Base-by-base conservation (phyloP, 169 alveolate genomes). In the Plasmodium reichenowi region DNA sequence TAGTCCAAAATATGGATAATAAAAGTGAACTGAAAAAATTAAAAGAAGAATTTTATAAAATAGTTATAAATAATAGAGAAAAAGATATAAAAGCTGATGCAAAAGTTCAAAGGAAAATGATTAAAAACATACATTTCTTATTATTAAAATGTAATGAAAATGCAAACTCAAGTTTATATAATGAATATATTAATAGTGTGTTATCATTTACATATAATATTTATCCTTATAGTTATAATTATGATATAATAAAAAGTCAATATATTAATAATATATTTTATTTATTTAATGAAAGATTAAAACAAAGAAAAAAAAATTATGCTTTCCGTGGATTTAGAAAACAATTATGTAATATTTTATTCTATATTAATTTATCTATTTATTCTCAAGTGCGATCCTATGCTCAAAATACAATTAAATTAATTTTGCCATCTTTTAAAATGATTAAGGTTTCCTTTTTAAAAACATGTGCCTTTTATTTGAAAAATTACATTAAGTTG, bases 351-450 rank as follows among this genome's bases (percentile, higher is more conserved):
- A 83, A 83, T 26, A 68, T 83, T 67, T 63, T 83, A 68, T 83
- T 83, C 59, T 83, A 68, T 72, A 56, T 72, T 12, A 83, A 68
- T 63, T 70, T 83, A 48, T 83, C 91, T 62, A 58, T 83, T 68
- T 83, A 83, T 43, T 83, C 83, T 15, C 91, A 83, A 67, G 91
- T 83, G 12, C 59, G 91, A n/a, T 58, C 85, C 9, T 83, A 83
- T 83, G 85, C 91, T 4, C 91, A 83, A 63, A 83, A 47, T 72
- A 83, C 91, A 15, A 62, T 68, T 29, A 83, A 83, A 72, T 56
- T 58, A 48, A 60, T 83, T 68, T 63, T 83, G 29, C 91, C 91
- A 47, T 54, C 91, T 26, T 83, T 83, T 56, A 83, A 83, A 68
- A 83, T 68, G 29, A 68, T 83, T 29, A 83, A 83, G 58, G 71